Base-by-base conservation (phyloP, 2,329 filamentous ascomycete genomes). In the Elsinoe perseae region DNA sequence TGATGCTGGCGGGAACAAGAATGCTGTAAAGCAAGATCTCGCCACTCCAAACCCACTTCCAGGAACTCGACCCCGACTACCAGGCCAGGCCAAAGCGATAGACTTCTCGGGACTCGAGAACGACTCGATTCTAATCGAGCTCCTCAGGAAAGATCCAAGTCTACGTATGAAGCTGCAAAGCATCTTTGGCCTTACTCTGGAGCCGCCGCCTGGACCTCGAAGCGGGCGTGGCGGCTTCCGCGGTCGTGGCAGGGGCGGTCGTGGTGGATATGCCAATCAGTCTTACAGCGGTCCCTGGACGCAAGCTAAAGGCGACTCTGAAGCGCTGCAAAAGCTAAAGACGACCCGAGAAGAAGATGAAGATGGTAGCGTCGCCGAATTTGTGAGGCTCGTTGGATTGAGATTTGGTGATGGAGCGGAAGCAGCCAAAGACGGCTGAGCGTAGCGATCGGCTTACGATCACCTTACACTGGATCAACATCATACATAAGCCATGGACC, bases 381-480 rank as follows among this genome's bases (percentile, higher is more conserved):
- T 76, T 61, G 68, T 70, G 16, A 68, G 73, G 56, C 57, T 77
- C 55, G 68, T 77, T 55, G 69, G 66, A 44, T 63, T 77, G 60
- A 72, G 70, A 30, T 68, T 75, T 58, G 66, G 63, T 1, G 48
- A 60, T 32, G 46, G 10, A 12, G 28, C 28, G 28, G 6, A 30
- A 10, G 6, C 28, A 30, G 28, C 28, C 28, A 30, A 30, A 14
- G 32, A 36, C n/a, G 32, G 32, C 32, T 14, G 5, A 36, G 32
- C 12, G 32, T 14, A 36, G 10, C 4, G 32, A 7, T 3, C 12
- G 32, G 32, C 4, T 12, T n/a, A n/a, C n/a, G n/a, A n/a, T n/a
- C n/a, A n/a, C n/a, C n/a, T n/a, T n/a, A n/a, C n/a, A n/a, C n/a
- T n/a, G n/a, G n/a, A n/a, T n/a, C n/a, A n/a, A n/a, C n/a, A n/a